phyloP scores from a whole-genome alignment of 345 rosid species.

The Eucalyptus albens region DNA sequence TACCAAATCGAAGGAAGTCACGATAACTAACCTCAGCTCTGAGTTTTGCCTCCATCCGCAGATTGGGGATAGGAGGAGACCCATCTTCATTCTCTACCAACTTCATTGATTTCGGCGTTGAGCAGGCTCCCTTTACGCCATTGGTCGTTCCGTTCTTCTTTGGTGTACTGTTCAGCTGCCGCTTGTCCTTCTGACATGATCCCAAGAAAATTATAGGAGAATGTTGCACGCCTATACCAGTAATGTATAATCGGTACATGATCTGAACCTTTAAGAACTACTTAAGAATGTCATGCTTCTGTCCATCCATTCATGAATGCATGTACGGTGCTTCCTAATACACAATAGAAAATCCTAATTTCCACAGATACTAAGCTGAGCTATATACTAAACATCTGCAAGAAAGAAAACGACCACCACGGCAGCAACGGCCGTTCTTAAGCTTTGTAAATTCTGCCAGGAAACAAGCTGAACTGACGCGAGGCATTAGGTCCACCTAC shows the following conservation, averaged over 20 bases:
- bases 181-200: conserved; percentile 19
- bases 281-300: not conserved
- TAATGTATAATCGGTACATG: not conserved
- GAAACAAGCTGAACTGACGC: not conserved
- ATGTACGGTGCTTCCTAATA: not conserved
- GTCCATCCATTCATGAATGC: not conserved
- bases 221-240: not conserved
- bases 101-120: not conserved
- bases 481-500: not conserved
- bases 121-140: conserved; percentile 9
- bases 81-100: not conserved
- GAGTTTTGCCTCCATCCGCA: conserved; percentile 70
- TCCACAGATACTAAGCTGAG: not conserved
- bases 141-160: conserved; percentile 24
- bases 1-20: not conserved
- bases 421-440: not conserved
- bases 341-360: not conserved
- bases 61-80: conserved; percentile 24
- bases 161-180: conserved; percentile 37
- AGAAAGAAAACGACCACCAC: not conserved
- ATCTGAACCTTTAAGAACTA: not conserved
- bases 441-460: not conserved
- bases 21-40: conserved; percentile 61
- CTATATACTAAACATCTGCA: not conserved
- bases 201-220: not conserved